These are phyloP conservation scores for Phoma sp. DNA, from an alignment of 2,329 filamentous ascomycete species.

Conservation along the genomic window DNA sequence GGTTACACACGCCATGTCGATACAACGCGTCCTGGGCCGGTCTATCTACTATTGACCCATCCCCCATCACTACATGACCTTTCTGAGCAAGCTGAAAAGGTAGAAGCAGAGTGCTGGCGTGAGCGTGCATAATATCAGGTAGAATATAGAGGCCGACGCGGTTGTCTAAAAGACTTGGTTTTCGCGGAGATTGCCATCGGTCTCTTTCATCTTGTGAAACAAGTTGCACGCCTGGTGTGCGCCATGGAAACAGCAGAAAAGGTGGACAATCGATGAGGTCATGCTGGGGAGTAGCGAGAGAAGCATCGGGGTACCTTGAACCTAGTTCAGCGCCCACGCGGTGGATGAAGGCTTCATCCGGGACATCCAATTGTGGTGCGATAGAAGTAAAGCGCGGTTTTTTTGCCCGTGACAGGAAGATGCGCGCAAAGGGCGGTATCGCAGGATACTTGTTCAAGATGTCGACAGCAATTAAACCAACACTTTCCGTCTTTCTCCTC, in stretches of 20 bases:
- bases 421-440: constrained; percentile 4
- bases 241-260: constrained; percentile 7
- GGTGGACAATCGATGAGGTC: no score
- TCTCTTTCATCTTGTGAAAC: constrained; percentile 1
- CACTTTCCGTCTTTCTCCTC: neutral
- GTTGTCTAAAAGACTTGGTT: neutral
- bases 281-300: no score
- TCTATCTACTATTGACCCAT: neutral
- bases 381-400: constrained; percentile 1
- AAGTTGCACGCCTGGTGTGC: constrained; percentile 2
- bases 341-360: constrained; percentile 2
- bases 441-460: constrained; percentile 2
- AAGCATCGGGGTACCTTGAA: constrained; percentile 1
- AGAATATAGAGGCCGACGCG: constrained; percentile 3
- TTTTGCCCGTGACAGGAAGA: constrained; percentile 2
- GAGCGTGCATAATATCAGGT: neutral
- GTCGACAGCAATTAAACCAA: neutral
- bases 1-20: constrained; percentile 1
- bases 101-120: constrained; percentile 4
- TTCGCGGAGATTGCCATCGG: neutral
- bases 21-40: constrained; percentile 2
- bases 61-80: constrained; percentile 1
- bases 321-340: constrained; percentile 4
- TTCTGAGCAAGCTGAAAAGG: constrained; percentile 3
- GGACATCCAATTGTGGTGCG: constrained; percentile 1